Conservation (phyloP, 140 eudicot species). For the Artemisia princeps region DNA sequence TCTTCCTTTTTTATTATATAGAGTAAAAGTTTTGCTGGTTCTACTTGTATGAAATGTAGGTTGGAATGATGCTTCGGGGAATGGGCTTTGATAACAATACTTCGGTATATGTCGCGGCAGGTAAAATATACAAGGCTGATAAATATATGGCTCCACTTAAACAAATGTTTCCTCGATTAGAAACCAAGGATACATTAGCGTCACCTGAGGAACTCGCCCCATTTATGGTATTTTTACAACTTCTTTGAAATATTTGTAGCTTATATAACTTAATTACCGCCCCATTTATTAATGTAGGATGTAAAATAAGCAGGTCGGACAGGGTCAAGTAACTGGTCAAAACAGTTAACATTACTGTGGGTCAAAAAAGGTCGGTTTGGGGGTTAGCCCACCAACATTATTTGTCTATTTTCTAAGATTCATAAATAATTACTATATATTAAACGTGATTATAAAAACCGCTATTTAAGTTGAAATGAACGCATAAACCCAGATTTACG, state of each 20-base stretch:
- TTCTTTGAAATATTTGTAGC: neutral
- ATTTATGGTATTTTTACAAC: conserved; percentile 47
- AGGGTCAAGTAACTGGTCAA: too few relatives aligned
- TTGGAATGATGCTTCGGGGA: conserved; percentile 99
- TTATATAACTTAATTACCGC: conserved; percentile 1
- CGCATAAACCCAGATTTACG: neutral
- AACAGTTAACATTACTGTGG: neutral
- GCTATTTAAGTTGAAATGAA: neutral
- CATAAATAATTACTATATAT: neutral
- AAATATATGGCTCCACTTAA: conserved; percentile 94
- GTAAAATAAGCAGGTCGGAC: neutral
- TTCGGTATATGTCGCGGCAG: conserved; percentile 84
- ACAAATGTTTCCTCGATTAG: conserved; percentile 81
- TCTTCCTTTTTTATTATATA: neutral
- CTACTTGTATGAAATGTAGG: conserved; percentile 41
- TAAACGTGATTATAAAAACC: neutral
- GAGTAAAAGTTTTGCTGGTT: conserved; percentile 12
- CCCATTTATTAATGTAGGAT: neutral
- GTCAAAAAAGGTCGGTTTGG: neutral
- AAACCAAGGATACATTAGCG: conserved; percentile 76
- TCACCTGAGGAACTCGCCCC: conserved; percentile 88
- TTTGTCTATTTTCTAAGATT: neutral
- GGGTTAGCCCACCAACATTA: neutral
- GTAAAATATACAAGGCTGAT: conserved; percentile 82
- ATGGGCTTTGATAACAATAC: conserved; percentile 96